These are phyloP conservation scores for Phialophora chinensis DNA, from an alignment of 2,329 filamentous ascomycete genomes.

Conservation along the genomic window DNA sequence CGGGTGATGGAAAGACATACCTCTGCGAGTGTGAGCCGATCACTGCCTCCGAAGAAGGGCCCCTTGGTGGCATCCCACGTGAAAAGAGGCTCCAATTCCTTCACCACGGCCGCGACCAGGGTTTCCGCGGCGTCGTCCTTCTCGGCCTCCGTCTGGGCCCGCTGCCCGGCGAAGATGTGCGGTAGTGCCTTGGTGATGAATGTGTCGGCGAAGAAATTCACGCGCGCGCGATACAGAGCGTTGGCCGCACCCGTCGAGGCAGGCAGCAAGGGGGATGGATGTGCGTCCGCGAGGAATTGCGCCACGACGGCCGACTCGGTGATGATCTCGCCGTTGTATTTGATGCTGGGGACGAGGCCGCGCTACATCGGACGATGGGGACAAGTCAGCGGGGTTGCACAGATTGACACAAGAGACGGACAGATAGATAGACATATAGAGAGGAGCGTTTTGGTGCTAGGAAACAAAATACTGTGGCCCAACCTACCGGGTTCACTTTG, in stretches of 20 bases:
- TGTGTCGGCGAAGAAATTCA: constrained; percentile 75
- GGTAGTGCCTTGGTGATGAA: constrained; percentile 67
- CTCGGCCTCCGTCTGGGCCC: constrained; percentile 11
- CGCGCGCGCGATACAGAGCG: constrained; percentile 68
- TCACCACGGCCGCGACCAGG: constrained; percentile 56
- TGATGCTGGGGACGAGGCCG: constrained; percentile 74
- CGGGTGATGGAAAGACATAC: constrained; percentile 50
- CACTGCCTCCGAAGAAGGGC: constrained; percentile 69
- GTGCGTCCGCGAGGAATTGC: constrained; percentile 72
- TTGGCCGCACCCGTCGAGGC: constrained; percentile 43
- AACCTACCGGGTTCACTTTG: constrained; percentile 68
- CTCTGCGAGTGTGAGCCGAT: constrained; percentile 74
- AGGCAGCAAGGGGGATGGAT: constrained; percentile 68
- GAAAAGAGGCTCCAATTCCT: constrained; percentile 59
- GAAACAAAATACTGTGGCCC: no score
- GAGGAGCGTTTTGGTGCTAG: no score
- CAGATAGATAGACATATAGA: not conserved
- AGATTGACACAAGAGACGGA: no score
- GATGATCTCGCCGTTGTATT: constrained; percentile 60
- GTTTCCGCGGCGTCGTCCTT: constrained; percentile 55
- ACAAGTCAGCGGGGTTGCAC: not conserved
- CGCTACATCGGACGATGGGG: constrained; percentile 49
- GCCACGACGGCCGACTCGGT: constrained; percentile 76
- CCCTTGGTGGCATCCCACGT: constrained; percentile 42
- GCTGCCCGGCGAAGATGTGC: constrained; percentile 46